A percentile compares a stretch with the other conserved stretches of the same genome.
These are phyloP conservation scores for Gastrolobium bilobum DNA, from an alignment of 306 rosid species.

Conservation along the genomic window DNA sequence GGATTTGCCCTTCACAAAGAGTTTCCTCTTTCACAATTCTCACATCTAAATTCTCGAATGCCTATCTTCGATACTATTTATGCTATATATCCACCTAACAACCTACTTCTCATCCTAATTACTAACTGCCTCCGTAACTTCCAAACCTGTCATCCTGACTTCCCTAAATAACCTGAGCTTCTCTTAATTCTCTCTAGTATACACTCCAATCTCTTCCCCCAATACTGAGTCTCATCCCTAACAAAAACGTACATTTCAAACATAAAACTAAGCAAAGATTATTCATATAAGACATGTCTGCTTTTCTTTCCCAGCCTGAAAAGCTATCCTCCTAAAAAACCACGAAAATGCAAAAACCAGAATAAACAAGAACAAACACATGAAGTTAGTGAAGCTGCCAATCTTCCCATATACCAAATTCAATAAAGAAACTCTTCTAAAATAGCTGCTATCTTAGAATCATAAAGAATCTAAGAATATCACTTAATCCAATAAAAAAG, in stretches of 20 bases:
- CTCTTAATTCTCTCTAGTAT: too few species aligned
- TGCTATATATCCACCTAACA: too few species aligned
- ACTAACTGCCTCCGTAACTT: too few species aligned
- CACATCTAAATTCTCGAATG: too few species aligned
- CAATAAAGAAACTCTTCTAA: slow-evolving; percentile 5
- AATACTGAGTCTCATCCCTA: too few species aligned
- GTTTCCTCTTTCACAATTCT: too few species aligned
- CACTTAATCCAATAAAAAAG: neutral
- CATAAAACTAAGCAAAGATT: slow-evolving; percentile 6
- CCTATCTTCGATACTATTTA: too few species aligned
- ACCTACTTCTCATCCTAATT: too few species aligned
- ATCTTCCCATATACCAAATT: neutral
- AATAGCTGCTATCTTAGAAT: neutral
- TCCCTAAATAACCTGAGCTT: too few species aligned
- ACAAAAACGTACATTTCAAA: neutral
- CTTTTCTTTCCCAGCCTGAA: slow-evolving; percentile 38
- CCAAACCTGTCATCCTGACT: too few species aligned
- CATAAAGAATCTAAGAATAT: slow-evolving; percentile 20
- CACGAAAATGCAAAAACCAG: slow-evolving; percentile 21
- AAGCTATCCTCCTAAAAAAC: slow-evolving; percentile 15
- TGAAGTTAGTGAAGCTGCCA: neutral
- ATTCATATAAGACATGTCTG: neutral
- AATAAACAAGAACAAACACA: neutral
- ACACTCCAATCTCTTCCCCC: too few species aligned
- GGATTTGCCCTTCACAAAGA: too few species aligned